Base-by-base conservation (phyloP, 1,139 yeast genomes). In the Candida albicans region DNA sequence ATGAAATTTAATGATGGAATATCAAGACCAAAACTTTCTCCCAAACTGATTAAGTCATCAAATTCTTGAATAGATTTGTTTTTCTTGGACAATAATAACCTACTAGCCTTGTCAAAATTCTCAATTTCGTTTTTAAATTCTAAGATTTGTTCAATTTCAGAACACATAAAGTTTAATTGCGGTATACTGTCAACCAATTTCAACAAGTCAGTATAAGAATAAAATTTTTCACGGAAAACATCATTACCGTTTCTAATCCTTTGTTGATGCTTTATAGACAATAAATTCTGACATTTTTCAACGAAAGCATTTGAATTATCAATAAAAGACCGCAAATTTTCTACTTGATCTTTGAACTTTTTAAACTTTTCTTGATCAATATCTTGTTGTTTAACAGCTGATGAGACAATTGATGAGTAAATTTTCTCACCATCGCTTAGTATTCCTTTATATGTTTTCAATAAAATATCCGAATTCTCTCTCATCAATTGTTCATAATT, bases 141-240 rank as follows among this genome's bases (percentile, higher is more conserved):
- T 9, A 74, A 50, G 8, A 86, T 62, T 52, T 77, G 82, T n/a
- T 77, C 83, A 46, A 81, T 70, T 56, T 85, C 93, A 1, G 80
- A 72, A 31, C 81, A 67, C 3, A 72, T 61, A 45, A 85, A 79
- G 22, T 77, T 74, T 41, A 84, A 56, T 0, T 59, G 53, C 1
- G 82, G 77, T 7, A 84, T 76, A 40, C 69, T 70, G 9, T 67
- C 69, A 7, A 84, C 58, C 22, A 86, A 54, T 2, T 58, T 40
- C 25, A 62, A 45, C 44, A 67, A 53, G 37, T 54, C 60, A 32
- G 55, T 33, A 22, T 43, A 40, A 4, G 51, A 36, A 9, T 34
- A 37, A 13, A 39, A 18, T 13, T 42, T 40, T 32, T 40, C 45
- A 13, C 39, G 35, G 9, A 33, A 33, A 3, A 14, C 33, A 32